Conservation (phyloP, 1,284 basidiomycete species). For the Sporisorium reilianum region DNA sequence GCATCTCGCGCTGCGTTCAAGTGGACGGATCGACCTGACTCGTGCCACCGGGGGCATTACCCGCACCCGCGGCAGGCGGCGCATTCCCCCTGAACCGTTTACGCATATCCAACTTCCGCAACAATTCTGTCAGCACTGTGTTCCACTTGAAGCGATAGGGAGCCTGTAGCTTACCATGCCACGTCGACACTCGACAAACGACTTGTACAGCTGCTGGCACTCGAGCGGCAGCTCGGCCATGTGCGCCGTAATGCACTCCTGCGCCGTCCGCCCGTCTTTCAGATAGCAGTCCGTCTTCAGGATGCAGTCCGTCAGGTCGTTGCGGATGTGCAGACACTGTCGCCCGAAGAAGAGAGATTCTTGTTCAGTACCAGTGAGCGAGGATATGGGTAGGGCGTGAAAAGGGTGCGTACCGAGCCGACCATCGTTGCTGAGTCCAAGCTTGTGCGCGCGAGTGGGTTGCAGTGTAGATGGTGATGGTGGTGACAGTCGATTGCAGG, state of each 20-base stretch:
- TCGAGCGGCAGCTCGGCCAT: conserved; percentile 55
- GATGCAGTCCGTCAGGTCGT: conserved; percentile 56
- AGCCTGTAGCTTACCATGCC: conserved; percentile 52
- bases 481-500: background rate
- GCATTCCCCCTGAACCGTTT: conserved; percentile 59
- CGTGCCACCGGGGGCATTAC: conserved; percentile 50
- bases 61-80: conserved; percentile 36
- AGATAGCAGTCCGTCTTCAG: conserved; percentile 55
- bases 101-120: conserved; percentile 53
- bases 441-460: background rate
- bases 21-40: conserved; percentile 29
- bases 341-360: background rate
- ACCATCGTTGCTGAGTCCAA: conserved; percentile 22
- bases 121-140: background rate
- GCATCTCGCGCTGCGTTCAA: background rate
- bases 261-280: conserved; percentile 41
- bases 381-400: too few species aligned
- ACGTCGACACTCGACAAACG: conserved; percentile 55
- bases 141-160: background rate
- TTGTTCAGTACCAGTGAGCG: background rate
- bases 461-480: background rate
- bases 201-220: conserved; percentile 60
- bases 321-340: conserved; percentile 52
- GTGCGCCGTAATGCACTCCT: conserved; percentile 57
- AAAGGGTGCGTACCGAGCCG: conserved; percentile 26